A percentile compares a stretch with the other conserved stretches of the same genome.
phyloP scores from a whole-genome alignment of 1,284 basidiomycete species.

The Apiotrichum laibachii region DNA sequence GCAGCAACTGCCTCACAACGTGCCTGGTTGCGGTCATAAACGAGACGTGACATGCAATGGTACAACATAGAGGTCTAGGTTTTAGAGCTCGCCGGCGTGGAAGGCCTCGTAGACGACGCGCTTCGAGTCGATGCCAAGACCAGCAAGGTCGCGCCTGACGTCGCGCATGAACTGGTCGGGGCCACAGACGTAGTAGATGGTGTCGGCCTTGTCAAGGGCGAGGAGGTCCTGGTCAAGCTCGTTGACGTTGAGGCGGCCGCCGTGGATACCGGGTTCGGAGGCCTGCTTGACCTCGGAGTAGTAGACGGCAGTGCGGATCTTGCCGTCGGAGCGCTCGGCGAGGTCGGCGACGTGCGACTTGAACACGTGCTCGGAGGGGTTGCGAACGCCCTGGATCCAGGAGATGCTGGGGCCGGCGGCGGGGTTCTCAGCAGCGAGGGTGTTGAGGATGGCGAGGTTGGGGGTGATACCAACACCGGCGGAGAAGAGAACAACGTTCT shows the following conservation, averaged over 20 bases:
- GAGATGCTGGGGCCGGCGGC: conserved; percentile 17
- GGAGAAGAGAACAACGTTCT: conserved; percentile 39
- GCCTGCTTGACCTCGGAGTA: conserved; percentile 14
- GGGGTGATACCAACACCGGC: conserved; percentile 43
- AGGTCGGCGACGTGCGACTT: conserved; percentile 20
- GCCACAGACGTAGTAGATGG: conserved; percentile 38
- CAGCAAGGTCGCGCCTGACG: conserved; percentile 20
- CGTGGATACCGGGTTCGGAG: background rate
- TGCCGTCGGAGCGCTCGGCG: conserved; percentile 19
- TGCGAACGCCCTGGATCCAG: conserved; percentile 24
- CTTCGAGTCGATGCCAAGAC: conserved; percentile 25
- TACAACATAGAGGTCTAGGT: background rate
- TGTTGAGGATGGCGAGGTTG: conserved; percentile 40
- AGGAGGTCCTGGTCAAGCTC: conserved; percentile 22
- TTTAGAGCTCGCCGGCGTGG: conserved; percentile 26
- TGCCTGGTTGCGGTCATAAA: no score
- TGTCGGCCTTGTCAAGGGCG: conserved; percentile 23
- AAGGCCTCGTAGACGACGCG: conserved; percentile 36
- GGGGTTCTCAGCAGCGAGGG: conserved; percentile 11
- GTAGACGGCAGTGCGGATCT: conserved; percentile 26
- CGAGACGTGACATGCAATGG: no score
- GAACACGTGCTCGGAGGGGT: conserved; percentile 20
- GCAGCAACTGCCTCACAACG: no score
- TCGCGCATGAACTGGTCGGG: conserved; percentile 34
- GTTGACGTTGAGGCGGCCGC: conserved; percentile 23